These are phyloP conservation scores for Boletus insuetus DNA, from an alignment of 768 basidiomycete genomes.

Conservation along the genomic window DNA sequence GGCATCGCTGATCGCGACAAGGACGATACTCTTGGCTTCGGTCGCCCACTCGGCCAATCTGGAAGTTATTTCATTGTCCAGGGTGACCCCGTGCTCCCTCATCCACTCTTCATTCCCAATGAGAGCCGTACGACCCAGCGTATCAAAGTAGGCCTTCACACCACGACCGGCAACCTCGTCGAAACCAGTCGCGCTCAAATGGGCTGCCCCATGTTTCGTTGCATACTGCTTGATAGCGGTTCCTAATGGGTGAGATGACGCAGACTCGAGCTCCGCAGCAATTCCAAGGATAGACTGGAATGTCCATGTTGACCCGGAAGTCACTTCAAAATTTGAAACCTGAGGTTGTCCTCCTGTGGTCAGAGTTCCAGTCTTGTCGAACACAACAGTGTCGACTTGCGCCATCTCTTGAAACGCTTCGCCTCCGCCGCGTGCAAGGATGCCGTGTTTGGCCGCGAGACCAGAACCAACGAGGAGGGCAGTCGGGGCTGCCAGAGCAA, in stretches of 20 bases:
- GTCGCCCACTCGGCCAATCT: slow-evolving; percentile 52
- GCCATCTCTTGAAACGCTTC: slow-evolving; percentile 85
- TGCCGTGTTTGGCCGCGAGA: slow-evolving; percentile 73
- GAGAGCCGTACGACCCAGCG: slow-evolving; percentile 43
- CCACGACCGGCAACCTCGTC: slow-evolving; percentile 71
- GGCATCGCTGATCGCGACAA: slow-evolving; percentile 48
- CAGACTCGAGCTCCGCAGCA: slow-evolving; percentile 52
- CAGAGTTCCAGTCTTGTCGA: slow-evolving; percentile 88
- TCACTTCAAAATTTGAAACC: slow-evolving; percentile 52
- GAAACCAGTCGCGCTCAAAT: slow-evolving; percentile 35
- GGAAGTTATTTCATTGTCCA: slow-evolving; percentile 31
- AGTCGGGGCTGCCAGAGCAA: slow-evolving; percentile 83
- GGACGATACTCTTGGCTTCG: slow-evolving; percentile 68
- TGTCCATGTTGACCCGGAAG: slow-evolving; percentile 26
- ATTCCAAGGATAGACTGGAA: slow-evolving; percentile 46
- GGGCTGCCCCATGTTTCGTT: slow-evolving; percentile 28
- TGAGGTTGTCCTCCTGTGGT: slow-evolving; percentile 63
- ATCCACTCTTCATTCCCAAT: slow-evolving; percentile 74
- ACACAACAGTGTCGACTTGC: slow-evolving; percentile 66
- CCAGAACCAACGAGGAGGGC: slow-evolving; percentile 83
- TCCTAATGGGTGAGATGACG: slow-evolving; percentile 65
- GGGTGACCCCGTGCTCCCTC: slow-evolving; percentile 40
- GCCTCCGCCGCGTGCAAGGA: slow-evolving; percentile 83
- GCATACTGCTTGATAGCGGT: slow-evolving; percentile 55
- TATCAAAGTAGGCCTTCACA: slow-evolving; percentile 47